Conservation (phyloP, 83 land plant species). For the Larix sibirica region DNA sequence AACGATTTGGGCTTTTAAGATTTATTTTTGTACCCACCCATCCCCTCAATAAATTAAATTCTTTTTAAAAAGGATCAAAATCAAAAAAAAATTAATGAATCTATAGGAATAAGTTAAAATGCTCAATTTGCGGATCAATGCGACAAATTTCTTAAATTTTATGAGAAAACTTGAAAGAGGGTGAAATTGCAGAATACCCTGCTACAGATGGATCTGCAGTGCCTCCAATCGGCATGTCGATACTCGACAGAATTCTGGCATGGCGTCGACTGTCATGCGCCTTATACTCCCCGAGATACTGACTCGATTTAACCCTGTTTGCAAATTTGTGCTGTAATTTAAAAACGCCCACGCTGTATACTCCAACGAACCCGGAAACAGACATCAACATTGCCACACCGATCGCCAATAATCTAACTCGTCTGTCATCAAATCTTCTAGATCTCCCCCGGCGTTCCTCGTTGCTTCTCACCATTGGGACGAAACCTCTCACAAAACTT, state of each 20-base stretch:
- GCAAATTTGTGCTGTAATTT: conserved; percentile 4
- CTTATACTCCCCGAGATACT: background rate
- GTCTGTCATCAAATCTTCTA: background rate
- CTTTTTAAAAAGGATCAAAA: too few relatives aligned
- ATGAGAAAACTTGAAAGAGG: too few relatives aligned
- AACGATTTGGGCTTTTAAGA: too few relatives aligned
- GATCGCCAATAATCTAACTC: background rate
- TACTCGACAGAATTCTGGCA: background rate
- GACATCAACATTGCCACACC: background rate
- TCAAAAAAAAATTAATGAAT: too few relatives aligned
- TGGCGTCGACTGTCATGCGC: conserved; percentile 8
- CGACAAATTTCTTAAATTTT: background rate
- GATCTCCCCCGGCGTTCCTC: background rate
- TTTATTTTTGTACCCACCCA: too few relatives aligned
- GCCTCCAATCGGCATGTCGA: conserved; percentile 10
- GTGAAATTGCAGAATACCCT: background rate
- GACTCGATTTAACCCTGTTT: background rate
- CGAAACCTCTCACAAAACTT: too few relatives aligned
- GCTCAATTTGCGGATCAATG: background rate
- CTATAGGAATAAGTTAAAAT: background rate
- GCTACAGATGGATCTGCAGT: background rate
- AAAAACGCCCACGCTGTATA: background rate
- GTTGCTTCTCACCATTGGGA: too few relatives aligned
- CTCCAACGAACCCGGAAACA: background rate
- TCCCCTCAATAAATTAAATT: too few relatives aligned